Percentiles rank a stretch among this genome's conserved stretches.
These are phyloP conservation scores for Tolypocladium album DNA, from an alignment of 2,329 filamentous ascomycete genomes.

Conservation along the genomic window DNA sequence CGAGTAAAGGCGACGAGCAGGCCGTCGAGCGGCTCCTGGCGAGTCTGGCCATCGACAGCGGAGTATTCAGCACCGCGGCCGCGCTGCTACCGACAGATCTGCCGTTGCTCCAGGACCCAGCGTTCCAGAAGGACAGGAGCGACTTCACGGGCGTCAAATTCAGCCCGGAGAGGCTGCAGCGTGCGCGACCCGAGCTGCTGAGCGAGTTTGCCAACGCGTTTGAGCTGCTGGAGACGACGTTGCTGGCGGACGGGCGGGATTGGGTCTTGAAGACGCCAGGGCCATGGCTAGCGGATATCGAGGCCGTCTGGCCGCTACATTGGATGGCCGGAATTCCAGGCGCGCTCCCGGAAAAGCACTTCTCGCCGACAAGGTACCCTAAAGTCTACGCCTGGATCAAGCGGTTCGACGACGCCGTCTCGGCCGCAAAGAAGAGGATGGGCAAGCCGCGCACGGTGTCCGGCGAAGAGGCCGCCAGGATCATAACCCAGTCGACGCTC, in stretches of 20 bases:
- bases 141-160: constrained; percentile 22
- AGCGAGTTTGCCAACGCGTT: constrained; percentile 43
- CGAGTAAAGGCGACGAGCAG: constrained; percentile 24
- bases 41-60: constrained; percentile 42
- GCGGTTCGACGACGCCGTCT: constrained; percentile 43
- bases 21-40: constrained; percentile 46
- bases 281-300: constrained; percentile 55
- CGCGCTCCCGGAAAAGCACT: constrained; percentile 38
- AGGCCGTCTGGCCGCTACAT: constrained; percentile 57
- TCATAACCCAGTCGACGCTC: constrained; percentile 34
- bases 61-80: constrained; percentile 42
- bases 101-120: constrained; percentile 43
- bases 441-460: constrained; percentile 30
- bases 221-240: constrained; percentile 46
- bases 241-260: constrained; percentile 54
- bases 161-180: constrained; percentile 12
- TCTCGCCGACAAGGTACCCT: constrained; percentile 44
- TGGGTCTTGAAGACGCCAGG: constrained; percentile 48
- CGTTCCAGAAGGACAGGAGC: constrained; percentile 47
- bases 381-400: constrained; percentile 52
- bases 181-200: constrained; percentile 41
- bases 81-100: constrained; percentile 45
- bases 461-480: constrained; percentile 41
- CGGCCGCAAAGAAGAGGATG: constrained; percentile 24
- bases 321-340: constrained; percentile 50